Conservation (phyloP, 129 eudicot species). For the Silybum marianum region DNA sequence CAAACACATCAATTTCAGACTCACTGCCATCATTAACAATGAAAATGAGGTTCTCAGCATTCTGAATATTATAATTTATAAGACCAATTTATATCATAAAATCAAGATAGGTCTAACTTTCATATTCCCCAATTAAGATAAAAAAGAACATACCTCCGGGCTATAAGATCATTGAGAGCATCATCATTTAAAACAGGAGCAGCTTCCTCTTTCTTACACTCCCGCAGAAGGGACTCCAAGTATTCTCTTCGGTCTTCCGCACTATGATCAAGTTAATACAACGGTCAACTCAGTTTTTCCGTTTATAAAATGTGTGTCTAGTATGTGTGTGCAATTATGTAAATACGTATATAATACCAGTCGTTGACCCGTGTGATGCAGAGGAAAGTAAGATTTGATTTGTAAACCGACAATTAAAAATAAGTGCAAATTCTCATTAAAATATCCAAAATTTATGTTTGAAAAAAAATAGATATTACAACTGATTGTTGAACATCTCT, state of each 20-base stretch:
- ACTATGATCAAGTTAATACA: slow-evolving; percentile 41
- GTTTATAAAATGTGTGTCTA: neutral
- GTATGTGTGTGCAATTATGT: neutral
- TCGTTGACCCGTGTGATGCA: neutral
- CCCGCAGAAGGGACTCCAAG: slow-evolving; percentile 93
- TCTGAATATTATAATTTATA: slow-evolving; percentile 6
- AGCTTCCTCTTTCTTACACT: slow-evolving; percentile 96
- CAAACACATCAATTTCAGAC: slow-evolving; percentile 88
- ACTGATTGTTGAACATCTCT: neutral
- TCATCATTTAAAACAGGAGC: slow-evolving; percentile 95
- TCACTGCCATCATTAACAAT: slow-evolving; percentile 53
- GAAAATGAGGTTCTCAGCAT: slow-evolving; percentile 10
- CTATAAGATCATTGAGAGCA: slow-evolving; percentile 84
- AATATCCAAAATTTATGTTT: neutral
- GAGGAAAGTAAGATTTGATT: neutral
- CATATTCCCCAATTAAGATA: neutral
- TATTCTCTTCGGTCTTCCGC: slow-evolving; percentile 99
- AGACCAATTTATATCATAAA: slow-evolving; percentile 4
- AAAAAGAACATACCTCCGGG: slow-evolving; percentile 63
- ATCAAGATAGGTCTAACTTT: slow-evolving; percentile 2
- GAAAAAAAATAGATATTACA: neutral
- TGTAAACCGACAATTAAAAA: neutral
- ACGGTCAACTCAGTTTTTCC: slow-evolving; percentile 3
- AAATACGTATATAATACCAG: neutral
- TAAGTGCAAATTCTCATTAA: neutral